These are phyloP conservation scores for Rhodosorus marinus DNA, from an alignment of 23 red algal species.

Conservation along the genomic window DNA sequence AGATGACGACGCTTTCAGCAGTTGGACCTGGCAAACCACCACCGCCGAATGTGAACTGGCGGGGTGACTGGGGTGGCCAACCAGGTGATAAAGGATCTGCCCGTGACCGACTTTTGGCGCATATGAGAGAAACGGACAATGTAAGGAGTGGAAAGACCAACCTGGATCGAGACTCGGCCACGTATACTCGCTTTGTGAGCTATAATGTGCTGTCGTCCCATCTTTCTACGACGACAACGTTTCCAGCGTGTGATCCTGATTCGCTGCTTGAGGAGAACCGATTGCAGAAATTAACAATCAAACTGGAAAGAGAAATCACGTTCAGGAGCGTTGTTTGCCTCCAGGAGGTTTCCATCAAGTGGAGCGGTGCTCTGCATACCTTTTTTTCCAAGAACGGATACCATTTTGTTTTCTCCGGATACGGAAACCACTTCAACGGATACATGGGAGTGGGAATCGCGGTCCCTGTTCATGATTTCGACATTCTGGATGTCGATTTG, in stretches of 20 bases:
- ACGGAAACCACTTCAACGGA: conserved; percentile 39
- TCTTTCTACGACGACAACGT: conserved; percentile 10
- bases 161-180: too few relatives aligned
- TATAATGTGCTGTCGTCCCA: conserved; percentile 63
- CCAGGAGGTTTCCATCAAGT: conserved; percentile 47
- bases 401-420: conserved; percentile 28
- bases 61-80: too few relatives aligned
- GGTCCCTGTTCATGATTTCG: conserved; percentile 36
- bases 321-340: conserved; percentile 42
- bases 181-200: conserved; percentile 26
- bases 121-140: too few relatives aligned
- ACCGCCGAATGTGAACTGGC: too few relatives aligned
- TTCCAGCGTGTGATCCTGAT: conserved; percentile 26
- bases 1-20: too few relatives aligned
- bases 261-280: conserved; percentile 8
- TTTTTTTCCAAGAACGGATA: conserved; percentile 53
- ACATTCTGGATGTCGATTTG: conserved; percentile 25
- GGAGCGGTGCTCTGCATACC: conserved; percentile 39
- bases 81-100: too few relatives aligned
- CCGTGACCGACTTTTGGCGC: too few relatives aligned
- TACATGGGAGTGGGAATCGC: conserved; percentile 59
- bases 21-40: too few relatives aligned
- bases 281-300: conserved; percentile 24
- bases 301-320: conserved; percentile 30
- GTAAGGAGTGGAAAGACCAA: too few relatives aligned